Base-by-base conservation (phyloP, 2,329 filamentous ascomycete genomes). In the Acrocalymma vagum region DNA sequence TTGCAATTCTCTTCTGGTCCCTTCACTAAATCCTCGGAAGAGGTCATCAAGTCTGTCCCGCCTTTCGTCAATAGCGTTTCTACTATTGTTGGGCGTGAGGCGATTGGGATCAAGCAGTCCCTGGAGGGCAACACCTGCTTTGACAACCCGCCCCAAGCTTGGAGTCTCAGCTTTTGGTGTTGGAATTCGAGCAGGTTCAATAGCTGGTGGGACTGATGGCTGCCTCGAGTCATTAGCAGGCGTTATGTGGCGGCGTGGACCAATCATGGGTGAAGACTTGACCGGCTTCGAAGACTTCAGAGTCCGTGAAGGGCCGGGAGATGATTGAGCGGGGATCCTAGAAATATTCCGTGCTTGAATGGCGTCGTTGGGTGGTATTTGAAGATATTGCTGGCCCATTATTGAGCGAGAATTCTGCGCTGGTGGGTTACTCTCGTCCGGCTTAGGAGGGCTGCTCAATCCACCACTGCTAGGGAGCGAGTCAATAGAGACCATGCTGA, bases 401-500 rank as follows among this genome's bases (percentile, higher is more conserved):
- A 43, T 25, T 0, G 53, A 50, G 11, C 38, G 37, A 6, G 48
- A 42, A 10, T 22, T 43, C 10, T 38, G 33, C 1, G 33, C 38
- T 15, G 34, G 24, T n/a, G 51, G 33, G 7, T 29, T 48, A 1
- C 15, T 29, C 3, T 46, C 38, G 13, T 46, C 37, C 17, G 37
- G 37, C 32, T 58, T 51, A 9, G 48, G 43, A 9, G 66, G 63
- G 29, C 60, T 66, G n/a, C 53, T 58, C 9, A 60, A 42, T 9
- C 49, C 51, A 21, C 53, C 58, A 26, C 48, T 60, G 27, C 64
- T 69, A 20, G 70, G 70, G 21, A 79, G 50, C 2, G 75, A 76
- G 23, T 77, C 72, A 9, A 77, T 61, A 3, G 75, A 77, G 1
- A 79, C 67, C 70, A 79, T 77, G 42, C 73, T 79, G 55, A 79